Conservation (phyloP, 139 green algal species). For the Asterochloris sp. region DNA sequence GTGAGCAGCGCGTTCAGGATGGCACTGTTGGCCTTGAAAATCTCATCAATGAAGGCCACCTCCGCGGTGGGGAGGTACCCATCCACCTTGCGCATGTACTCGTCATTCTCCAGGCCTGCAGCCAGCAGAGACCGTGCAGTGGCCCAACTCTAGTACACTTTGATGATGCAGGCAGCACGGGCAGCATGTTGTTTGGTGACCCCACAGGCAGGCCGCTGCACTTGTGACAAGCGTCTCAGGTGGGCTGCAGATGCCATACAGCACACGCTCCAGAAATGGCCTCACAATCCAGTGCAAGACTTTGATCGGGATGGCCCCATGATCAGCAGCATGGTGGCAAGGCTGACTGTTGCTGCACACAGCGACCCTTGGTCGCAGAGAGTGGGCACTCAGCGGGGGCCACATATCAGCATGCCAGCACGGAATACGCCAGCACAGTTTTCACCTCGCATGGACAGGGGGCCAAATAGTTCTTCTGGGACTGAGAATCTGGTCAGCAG, state of each 20-base stretch:
- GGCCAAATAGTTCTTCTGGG: conserved; percentile 95
- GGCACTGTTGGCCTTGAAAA: conserved; percentile 90
- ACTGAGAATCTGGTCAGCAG: conserved; percentile 93
- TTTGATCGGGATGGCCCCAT: too few species aligned
- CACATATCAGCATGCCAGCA: background rate
- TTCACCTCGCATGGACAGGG: conserved; percentile 76
- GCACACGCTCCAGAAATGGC: too few species aligned
- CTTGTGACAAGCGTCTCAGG: too few species aligned
- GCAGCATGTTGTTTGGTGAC: too few species aligned
- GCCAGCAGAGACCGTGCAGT: background rate
- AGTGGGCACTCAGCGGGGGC: background rate
- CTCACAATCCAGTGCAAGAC: too few species aligned
- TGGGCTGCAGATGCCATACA: too few species aligned
- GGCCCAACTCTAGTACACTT: background rate
- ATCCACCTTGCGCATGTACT: conserved; percentile 84
- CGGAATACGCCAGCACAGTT: background rate
- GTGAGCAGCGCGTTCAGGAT: conserved; percentile 97
- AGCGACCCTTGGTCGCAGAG: background rate
- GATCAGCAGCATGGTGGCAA: too few species aligned
- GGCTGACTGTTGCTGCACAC: too few species aligned
- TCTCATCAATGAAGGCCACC: conserved; percentile 95
- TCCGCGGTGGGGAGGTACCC: conserved; percentile 88
- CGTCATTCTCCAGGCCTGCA: conserved; percentile 73
- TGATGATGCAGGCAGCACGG: background rate
- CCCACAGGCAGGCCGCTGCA: too few species aligned